Conservation (phyloP, 2,329 filamentous ascomycete genomes). For the Bipolaris bicolor region DNA sequence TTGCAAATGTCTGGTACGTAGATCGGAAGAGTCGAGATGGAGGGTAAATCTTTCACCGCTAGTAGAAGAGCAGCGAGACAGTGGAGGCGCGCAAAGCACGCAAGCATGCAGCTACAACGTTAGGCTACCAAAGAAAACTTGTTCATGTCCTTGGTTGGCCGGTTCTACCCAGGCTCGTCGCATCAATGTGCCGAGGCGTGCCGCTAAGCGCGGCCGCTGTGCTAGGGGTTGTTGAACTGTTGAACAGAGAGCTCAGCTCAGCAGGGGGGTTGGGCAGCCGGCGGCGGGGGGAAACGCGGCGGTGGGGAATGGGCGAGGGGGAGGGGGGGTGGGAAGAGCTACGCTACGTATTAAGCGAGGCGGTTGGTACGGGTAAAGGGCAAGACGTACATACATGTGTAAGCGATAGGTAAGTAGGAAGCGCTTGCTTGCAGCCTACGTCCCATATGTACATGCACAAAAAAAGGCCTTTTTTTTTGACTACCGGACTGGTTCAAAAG, state of each 20-base stretch:
- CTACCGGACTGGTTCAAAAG: not conserved
- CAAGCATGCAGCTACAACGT: not conserved
- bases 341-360: not conserved
- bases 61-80: not conserved
- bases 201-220: not conserved
- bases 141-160: no score
- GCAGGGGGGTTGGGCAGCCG: not conserved
- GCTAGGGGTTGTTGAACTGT: not conserved
- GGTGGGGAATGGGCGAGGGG: not conserved
- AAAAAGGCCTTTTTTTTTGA: not conserved
- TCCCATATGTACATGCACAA: not conserved
- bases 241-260: slow-evolving; percentile 1
- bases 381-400: no score
- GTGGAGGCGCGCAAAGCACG: not conserved
- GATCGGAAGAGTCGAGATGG: no score
- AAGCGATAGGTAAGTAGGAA: not conserved
- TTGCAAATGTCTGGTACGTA: no score
- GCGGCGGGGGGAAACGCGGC: not conserved
- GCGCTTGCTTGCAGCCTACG: not conserved
- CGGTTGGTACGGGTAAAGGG: slow-evolving; percentile 1
- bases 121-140: not conserved
- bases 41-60: not conserved
- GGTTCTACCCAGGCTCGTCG: not conserved
- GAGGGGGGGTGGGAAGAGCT: not conserved
- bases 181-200: not conserved